Percentiles rank a stretch among this genome's conserved stretches.
Conservation (phyloP, 192 early-diverging fungal genomes). For the Coemansia sp. region DNA sequence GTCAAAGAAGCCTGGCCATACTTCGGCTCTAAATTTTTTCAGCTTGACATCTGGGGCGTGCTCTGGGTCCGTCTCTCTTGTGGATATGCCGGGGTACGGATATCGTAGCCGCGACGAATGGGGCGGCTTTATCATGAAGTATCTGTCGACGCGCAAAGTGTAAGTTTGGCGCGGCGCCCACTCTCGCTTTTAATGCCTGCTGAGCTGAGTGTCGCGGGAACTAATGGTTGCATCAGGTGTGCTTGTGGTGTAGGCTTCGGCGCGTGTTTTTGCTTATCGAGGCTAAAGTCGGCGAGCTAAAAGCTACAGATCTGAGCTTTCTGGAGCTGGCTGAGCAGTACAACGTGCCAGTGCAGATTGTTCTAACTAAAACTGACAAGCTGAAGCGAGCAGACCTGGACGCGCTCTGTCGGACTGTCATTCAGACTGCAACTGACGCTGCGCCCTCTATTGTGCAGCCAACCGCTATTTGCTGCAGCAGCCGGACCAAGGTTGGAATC, state of each 20-base stretch:
- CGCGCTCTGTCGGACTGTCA: constrained; percentile 2
- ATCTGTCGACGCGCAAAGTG: constrained; percentile 40
- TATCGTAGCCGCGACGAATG: constrained; percentile 55
- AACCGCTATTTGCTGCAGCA: constrained; percentile 27
- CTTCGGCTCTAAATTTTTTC: constrained; percentile 48
- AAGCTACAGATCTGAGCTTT: constrained; percentile 43
- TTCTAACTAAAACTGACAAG: constrained; percentile 57
- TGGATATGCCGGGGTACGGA: constrained; percentile 63
- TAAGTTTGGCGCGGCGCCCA: constrained; percentile 8
- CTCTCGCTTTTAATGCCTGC: background rate
- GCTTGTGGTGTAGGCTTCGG: constrained; percentile 22
- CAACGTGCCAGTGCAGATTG: constrained; percentile 28
- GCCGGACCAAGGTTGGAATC: constrained; percentile 33
- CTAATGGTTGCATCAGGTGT: background rate
- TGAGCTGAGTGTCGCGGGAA: too few species aligned
- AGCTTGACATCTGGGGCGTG: constrained; percentile 22
- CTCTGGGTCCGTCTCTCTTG: constrained; percentile 33
- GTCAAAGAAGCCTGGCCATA: constrained; percentile 55
- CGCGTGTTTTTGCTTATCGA: constrained; percentile 57
- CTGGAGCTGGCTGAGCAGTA: constrained; percentile 41
- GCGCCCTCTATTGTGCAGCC: constrained; percentile 34
- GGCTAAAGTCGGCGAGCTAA: constrained; percentile 57
- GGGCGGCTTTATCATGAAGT: constrained; percentile 54
- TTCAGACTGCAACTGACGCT: constrained; percentile 11
- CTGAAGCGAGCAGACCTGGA: constrained; percentile 30